Conservation (phyloP, 495 filamentous ascomycete species). For the Oidiodendron maius region DNA sequence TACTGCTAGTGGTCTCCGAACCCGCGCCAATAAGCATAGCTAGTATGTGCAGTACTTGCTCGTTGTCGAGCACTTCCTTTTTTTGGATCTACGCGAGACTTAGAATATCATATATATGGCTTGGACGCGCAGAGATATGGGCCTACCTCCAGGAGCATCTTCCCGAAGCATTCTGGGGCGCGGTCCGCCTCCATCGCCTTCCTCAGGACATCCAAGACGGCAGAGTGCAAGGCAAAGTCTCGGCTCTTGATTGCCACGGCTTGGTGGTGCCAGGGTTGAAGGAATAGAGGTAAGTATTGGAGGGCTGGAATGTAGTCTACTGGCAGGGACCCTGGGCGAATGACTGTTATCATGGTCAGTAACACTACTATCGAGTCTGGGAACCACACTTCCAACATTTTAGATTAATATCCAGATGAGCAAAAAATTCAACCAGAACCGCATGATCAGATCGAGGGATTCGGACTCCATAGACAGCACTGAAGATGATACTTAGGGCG, state of each 20-base stretch:
- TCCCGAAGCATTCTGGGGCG: neutral
- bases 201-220: neutral
- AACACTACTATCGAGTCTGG: neutral
- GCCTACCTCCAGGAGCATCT: too few relatives aligned
- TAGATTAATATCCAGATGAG: neutral
- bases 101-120: too few relatives aligned
- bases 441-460: neutral
- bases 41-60: neutral
- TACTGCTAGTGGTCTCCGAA: conserved; percentile 43
- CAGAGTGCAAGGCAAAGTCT: neutral
- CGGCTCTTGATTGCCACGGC: neutral
- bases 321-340: neutral
- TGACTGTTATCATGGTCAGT: neutral
- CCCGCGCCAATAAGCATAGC: neutral
- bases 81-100: neutral
- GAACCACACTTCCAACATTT: neutral
- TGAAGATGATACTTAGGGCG: neutral
- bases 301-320: neutral
- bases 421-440: neutral
- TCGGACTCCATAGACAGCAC: neutral
- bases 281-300: neutral
- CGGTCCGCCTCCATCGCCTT: neutral
- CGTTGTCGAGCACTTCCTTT: neutral
- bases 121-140: conserved; percentile 15
- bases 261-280: neutral